Evolutionary conservation across 1,284 basidiomycete genomes (phyloP).

Genomic region (Exobasidium rhododendri): DNA sequence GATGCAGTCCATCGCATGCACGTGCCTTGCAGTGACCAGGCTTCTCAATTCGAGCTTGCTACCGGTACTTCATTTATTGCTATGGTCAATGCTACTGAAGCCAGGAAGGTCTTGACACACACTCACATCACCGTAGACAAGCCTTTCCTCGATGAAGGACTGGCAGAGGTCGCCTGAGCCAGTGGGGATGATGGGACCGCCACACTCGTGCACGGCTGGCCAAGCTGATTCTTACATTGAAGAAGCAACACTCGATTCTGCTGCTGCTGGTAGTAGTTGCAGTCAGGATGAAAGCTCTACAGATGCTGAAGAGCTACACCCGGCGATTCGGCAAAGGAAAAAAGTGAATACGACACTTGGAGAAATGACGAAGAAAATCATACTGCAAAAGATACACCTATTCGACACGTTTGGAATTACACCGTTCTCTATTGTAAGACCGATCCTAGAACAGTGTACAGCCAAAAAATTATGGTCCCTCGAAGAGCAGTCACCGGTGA

Average conservation of each 20-base stretch:
- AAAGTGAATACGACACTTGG: background rate
- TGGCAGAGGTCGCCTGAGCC: slow-evolving; percentile 42
- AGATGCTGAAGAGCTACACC: background rate
- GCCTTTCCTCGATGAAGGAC: slow-evolving; percentile 43
- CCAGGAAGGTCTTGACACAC: too few relatives aligned
- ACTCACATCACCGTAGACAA: too few relatives aligned
- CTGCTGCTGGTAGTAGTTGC: background rate
- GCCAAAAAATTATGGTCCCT: slow-evolving; percentile 43
- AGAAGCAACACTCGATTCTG: too few relatives aligned
- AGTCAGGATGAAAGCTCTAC: background rate
- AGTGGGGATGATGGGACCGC: slow-evolving; percentile 37
- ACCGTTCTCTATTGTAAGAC: slow-evolving; percentile 40
- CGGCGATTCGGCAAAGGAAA: background rate
- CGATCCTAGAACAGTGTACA: slow-evolving; percentile 41
- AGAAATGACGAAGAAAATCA: slow-evolving; percentile 17
- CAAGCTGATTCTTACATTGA: too few relatives aligned
- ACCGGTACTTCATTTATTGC: too few relatives aligned
- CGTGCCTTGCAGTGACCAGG: too few relatives aligned
- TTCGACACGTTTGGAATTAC: slow-evolving; percentile 38
- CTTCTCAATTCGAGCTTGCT: too few relatives aligned
- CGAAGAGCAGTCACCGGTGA: slow-evolving; percentile 40
- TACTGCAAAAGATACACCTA: slow-evolving; percentile 40
- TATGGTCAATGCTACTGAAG: too few relatives aligned
- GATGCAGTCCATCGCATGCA: too few relatives aligned
- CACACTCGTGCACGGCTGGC: too few relatives aligned